Conservation (phyloP, 73 alveolate genomes). For the Urostyla sp. region DNA sequence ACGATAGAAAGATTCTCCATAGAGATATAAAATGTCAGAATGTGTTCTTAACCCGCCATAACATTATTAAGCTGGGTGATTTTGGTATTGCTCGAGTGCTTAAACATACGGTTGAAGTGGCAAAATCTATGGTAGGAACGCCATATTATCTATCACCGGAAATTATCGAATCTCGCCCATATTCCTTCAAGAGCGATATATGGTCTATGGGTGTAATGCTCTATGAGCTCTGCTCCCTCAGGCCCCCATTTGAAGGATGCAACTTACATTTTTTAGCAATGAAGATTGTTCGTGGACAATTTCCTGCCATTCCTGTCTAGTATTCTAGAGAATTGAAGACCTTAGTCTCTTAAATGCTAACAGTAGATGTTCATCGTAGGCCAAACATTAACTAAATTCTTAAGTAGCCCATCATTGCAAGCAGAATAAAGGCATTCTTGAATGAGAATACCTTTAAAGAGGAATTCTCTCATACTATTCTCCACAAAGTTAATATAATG, state of each 20-base stretch:
- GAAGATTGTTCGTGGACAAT: conserved; percentile 87
- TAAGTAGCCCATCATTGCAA: conserved; percentile 77
- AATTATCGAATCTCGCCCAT: conserved; percentile 74
- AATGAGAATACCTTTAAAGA: conserved; percentile 79
- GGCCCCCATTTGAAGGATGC: conserved; percentile 91
- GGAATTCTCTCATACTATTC: conserved; percentile 78
- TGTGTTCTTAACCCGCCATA: conserved; percentile 76
- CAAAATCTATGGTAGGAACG: conserved; percentile 82
- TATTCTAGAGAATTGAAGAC: conserved; percentile 80
- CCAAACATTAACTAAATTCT: conserved; percentile 85
- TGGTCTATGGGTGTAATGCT: conserved; percentile 92
- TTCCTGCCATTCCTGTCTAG: conserved; percentile 75
- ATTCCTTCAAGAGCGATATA: conserved; percentile 85
- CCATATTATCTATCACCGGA: conserved; percentile 86
- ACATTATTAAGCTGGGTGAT: conserved; percentile 84
- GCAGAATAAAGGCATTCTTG: conserved; percentile 84
- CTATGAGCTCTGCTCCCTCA: conserved; percentile 90
- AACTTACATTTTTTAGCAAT: conserved; percentile 83
- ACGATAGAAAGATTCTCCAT: conserved; percentile 84
- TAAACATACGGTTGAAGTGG: conserved; percentile 71
- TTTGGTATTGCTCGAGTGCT: conserved; percentile 85
- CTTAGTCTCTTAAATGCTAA: conserved; percentile 72
- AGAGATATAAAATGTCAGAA: conserved; percentile 86
- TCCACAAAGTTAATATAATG: conserved; percentile 61
- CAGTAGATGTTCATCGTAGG: conserved; percentile 81